These are phyloP conservation scores for Teunomyces pallodes DNA, from an alignment of 805 yeast genomes.

Conservation along the genomic window DNA sequence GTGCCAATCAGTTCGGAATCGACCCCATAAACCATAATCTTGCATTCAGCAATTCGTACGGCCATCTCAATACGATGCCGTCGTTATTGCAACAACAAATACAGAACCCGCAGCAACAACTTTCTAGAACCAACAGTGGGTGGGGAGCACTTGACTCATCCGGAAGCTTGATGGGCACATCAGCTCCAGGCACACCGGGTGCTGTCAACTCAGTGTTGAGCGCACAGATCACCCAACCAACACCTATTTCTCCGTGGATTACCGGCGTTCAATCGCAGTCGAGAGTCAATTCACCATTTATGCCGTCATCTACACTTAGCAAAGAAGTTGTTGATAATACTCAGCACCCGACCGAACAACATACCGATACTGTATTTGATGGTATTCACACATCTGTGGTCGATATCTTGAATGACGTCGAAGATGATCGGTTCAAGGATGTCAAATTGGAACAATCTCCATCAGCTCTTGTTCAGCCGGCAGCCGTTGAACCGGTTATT, in stretches of 20 bases:
- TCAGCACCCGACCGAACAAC: constrained; percentile 3
- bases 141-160: constrained; percentile 36
- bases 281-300: constrained; percentile 41
- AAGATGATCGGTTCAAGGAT: constrained; percentile 4
- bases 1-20: constrained; percentile 24
- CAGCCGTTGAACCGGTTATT: neutral
- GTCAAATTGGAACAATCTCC: neutral
- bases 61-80: constrained; percentile 24
- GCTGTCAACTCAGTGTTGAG: constrained; percentile 20
- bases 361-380: constrained; percentile 30
- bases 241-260: constrained; percentile 44
- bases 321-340: neutral
- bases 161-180: constrained; percentile 15
- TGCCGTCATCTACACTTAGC: constrained; percentile 15
- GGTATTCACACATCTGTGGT: constrained; percentile 41
- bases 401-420: constrained; percentile 35
- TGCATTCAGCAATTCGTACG: constrained; percentile 15
- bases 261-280: constrained; percentile 31
- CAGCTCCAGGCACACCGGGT: constrained; percentile 30
- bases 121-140: constrained; percentile 34
- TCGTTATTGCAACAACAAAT: constrained; percentile 16
- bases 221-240: constrained; percentile 28
- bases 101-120: constrained; percentile 23
- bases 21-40: constrained; percentile 19
- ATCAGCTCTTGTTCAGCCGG: neutral